Conservation (phyloP, 805 yeast species). For the Wickerhamomyces pijperi region DNA sequence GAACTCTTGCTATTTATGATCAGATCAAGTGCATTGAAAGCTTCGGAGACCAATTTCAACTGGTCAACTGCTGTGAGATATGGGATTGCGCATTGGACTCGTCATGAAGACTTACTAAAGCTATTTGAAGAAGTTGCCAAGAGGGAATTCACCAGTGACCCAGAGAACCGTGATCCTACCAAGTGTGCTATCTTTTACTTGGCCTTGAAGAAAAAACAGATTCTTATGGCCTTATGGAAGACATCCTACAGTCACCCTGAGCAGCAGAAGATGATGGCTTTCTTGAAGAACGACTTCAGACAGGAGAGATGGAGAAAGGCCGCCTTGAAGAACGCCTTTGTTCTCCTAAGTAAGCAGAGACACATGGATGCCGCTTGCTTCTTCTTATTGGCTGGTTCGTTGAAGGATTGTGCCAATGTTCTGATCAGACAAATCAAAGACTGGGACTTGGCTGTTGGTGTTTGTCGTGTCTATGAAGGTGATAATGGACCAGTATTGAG, state of each 20-base stretch:
- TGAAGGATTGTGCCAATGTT: slow-evolving; percentile 71
- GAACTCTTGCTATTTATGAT: slow-evolving; percentile 48
- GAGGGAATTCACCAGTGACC: slow-evolving; percentile 46
- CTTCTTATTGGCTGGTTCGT: slow-evolving; percentile 65
- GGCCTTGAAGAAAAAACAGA: slow-evolving; percentile 67
- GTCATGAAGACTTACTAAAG: slow-evolving; percentile 30
- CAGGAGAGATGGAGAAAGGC: slow-evolving; percentile 77
- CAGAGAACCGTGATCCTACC: slow-evolving; percentile 57
- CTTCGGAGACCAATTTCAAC: slow-evolving; percentile 27
- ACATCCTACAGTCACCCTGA: slow-evolving; percentile 68
- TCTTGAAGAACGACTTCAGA: slow-evolving; percentile 65
- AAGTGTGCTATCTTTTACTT: slow-evolving; percentile 63
- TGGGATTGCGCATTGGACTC: slow-evolving; percentile 67
- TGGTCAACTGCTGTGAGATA: slow-evolving; percentile 53
- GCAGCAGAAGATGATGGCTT: slow-evolving; percentile 69
- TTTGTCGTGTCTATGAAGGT: slow-evolving; percentile 67
- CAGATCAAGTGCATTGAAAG: slow-evolving; percentile 25
- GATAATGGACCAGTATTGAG: slow-evolving; percentile 45
- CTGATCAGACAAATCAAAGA: slow-evolving; percentile 59
- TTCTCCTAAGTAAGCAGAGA: slow-evolving; percentile 78
- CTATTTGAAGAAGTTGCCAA: slow-evolving; percentile 63
- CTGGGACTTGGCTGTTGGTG: slow-evolving; percentile 63
- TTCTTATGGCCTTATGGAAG: slow-evolving; percentile 76
- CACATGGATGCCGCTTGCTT: slow-evolving; percentile 82
- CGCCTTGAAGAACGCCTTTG: slow-evolving; percentile 88